Percentiles rank a stretch among this genome's conserved stretches.
Conservation (phyloP, 805 yeast genomes). For the Kuraishia floccosa region DNA sequence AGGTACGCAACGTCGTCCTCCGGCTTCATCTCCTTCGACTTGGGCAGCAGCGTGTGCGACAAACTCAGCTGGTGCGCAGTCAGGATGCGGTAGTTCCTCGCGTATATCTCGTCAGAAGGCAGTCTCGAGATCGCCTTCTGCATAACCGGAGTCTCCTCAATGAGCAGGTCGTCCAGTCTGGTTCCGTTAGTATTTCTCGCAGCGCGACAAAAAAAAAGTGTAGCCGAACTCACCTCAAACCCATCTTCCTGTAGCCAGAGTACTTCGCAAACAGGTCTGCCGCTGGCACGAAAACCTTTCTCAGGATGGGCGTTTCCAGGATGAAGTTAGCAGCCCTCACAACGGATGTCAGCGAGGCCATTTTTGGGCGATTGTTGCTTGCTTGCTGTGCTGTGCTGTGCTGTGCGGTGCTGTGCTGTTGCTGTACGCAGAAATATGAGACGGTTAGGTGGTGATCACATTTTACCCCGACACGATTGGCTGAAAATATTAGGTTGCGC, state of each 20-base stretch:
- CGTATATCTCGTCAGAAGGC: slow-evolving; percentile 74
- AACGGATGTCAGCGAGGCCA: slow-evolving; percentile 57
- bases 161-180: slow-evolving; percentile 73
- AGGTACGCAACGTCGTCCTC: slow-evolving; percentile 78
- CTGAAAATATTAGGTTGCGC: too few species aligned
- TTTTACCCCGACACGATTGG: too few species aligned
- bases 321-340: slow-evolving; percentile 71
- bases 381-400: not conserved
- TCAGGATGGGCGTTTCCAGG: slow-evolving; percentile 67
- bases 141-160: slow-evolving; percentile 79
- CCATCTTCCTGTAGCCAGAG: slow-evolving; percentile 92
- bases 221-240: slow-evolving; percentile 48
- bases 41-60: slow-evolving; percentile 78
- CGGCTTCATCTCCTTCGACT: slow-evolving; percentile 62
- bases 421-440: too few species aligned
- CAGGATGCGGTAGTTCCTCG: slow-evolving; percentile 84
- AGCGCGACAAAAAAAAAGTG: too few species aligned
- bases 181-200: slow-evolving; percentile 8
- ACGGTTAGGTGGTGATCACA: too few species aligned
- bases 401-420: too few species aligned
- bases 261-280: slow-evolving; percentile 62
- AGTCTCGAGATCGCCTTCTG: slow-evolving; percentile 85
- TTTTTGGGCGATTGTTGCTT: slow-evolving; percentile 11
- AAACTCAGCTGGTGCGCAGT: slow-evolving; percentile 86
- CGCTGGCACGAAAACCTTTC: slow-evolving; percentile 67